Percentiles rank a stretch among this genome's conserved stretches.
phyloP scores from a whole-genome alignment of 805 yeast species.

The Wickerhamiella alocasiicola region DNA sequence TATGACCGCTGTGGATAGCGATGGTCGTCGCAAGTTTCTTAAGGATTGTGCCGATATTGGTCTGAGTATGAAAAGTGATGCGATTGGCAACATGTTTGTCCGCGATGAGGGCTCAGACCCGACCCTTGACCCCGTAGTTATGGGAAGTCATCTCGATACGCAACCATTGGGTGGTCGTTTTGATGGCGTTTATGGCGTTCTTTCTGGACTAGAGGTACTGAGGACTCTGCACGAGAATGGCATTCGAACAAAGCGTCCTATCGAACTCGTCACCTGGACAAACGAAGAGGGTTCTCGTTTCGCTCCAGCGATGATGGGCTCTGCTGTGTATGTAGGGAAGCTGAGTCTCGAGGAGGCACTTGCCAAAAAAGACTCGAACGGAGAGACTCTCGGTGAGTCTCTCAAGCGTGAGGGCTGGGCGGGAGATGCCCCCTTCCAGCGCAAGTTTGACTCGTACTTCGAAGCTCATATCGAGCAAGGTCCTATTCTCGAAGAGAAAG shows the following conservation, averaged over 20 bases:
- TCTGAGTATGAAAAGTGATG: slow-evolving; percentile 35
- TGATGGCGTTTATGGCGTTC: slow-evolving; percentile 61
- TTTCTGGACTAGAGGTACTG: slow-evolving; percentile 53
- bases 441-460: slow-evolving; percentile 50
- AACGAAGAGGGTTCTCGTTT: slow-evolving; percentile 73
- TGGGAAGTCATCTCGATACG: slow-evolving; percentile 65
- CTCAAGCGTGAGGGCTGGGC: slow-evolving; percentile 49
- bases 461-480: slow-evolving; percentile 73
- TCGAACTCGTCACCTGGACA: slow-evolving; percentile 57
- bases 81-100: slow-evolving; percentile 59
- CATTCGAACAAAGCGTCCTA: slow-evolving; percentile 50
- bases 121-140: slow-evolving; percentile 43
- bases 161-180: slow-evolving; percentile 72
- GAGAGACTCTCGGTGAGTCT: slow-evolving; percentile 39
- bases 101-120: slow-evolving; percentile 44
- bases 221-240: slow-evolving; percentile 50
- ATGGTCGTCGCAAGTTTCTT: slow-evolving; percentile 2
- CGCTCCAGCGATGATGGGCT: slow-evolving; percentile 55
- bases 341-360: slow-evolving; percentile 34
- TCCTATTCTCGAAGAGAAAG: slow-evolving; percentile 47
- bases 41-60: slow-evolving; percentile 24
- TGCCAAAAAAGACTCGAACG: slow-evolving; percentile 33
- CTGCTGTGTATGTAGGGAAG: slow-evolving; percentile 54
- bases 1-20: slow-evolving; percentile 1
- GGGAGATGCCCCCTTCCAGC: slow-evolving; percentile 40